Conservation (phyloP, 176 grass and related monocot genomes). For the Musa troglodytarum region DNA sequence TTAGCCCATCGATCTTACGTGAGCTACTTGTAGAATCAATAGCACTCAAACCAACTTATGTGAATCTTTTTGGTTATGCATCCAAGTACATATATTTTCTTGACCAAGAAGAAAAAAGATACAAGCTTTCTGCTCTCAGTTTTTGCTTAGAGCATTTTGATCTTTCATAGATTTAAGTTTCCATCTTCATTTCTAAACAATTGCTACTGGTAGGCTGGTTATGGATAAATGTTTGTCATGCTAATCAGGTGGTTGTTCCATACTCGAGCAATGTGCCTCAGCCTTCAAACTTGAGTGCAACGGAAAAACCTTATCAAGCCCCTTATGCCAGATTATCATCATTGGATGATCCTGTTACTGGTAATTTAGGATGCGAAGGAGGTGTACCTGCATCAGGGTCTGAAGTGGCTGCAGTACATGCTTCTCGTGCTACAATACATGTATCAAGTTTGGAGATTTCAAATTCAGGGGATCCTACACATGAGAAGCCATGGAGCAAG, state of each 20-base stretch:
- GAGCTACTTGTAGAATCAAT: background rate
- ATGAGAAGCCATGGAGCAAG: conserved; percentile 46
- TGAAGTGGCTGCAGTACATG: conserved; percentile 23
- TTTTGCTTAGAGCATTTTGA: background rate
- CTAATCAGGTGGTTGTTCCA: conserved; percentile 38
- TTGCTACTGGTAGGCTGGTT: background rate
- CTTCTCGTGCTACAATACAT: conserved; percentile 37
- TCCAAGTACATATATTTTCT: background rate
- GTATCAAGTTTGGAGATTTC: conserved; percentile 22
- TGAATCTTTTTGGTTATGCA: background rate
- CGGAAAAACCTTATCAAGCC: conserved; percentile 51
- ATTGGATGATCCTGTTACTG: conserved; percentile 38
- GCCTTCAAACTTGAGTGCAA: background rate
- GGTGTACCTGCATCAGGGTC: conserved; percentile 25
- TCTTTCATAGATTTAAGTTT: background rate
- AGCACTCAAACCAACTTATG: background rate
- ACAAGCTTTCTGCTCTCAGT: background rate
- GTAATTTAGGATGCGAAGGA: conserved; percentile 10
- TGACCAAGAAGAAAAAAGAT: background rate
- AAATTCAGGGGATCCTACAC: conserved; percentile 30
- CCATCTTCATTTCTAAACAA: conserved; percentile 4
- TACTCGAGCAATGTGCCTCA: conserved; percentile 33
- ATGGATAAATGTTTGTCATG: conserved; percentile 21
- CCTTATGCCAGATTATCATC: conserved; percentile 64
- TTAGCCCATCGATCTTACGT: background rate